Conservation (phyloP, 2,329 filamentous ascomycete genomes). For the Macroventuria anomochaeta region DNA sequence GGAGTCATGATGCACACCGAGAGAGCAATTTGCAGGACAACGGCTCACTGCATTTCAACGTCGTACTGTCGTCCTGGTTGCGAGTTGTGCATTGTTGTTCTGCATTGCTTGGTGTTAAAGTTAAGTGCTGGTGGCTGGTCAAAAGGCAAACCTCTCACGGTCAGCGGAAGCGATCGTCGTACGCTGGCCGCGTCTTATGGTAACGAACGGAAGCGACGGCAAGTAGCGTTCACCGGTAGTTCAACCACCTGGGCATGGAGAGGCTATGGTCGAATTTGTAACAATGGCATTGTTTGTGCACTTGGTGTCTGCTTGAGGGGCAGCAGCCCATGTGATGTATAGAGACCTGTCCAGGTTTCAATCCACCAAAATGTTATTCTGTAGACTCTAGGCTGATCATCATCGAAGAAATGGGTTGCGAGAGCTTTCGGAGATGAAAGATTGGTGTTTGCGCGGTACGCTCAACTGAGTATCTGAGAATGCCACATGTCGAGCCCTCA, state of each 20-base stretch:
- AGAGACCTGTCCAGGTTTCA: too few relatives aligned
- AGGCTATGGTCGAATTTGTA: background rate
- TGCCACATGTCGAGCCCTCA: too few relatives aligned
- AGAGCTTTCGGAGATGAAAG: too few relatives aligned
- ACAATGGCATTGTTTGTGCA: background rate
- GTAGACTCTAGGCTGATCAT: too few relatives aligned
- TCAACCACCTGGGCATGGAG: background rate
- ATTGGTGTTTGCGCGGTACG: too few relatives aligned
- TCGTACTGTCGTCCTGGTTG: conserved; percentile 13
- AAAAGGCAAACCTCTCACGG: conserved; percentile 1
- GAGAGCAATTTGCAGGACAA: background rate
- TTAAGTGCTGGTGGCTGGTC: conserved; percentile 7
- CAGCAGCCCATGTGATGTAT: background rate
- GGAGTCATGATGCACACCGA: conserved; percentile 1
- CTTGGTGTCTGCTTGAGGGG: background rate
- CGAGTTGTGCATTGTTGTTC: conserved; percentile 7
- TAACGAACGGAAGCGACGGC: conserved; percentile 11
- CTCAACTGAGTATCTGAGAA: too few relatives aligned
- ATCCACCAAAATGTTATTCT: too few relatives aligned
- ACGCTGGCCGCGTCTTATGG: conserved; percentile 1
- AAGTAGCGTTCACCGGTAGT: background rate
- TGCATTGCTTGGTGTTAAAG: conserved; percentile 2
- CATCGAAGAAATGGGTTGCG: too few relatives aligned
- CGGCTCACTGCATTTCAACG: conserved; percentile 4
- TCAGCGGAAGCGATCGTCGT: conserved; percentile 3